Conservation (phyloP, 192 early-diverging fungal genomes). For the Chytriomyces confervae region DNA sequence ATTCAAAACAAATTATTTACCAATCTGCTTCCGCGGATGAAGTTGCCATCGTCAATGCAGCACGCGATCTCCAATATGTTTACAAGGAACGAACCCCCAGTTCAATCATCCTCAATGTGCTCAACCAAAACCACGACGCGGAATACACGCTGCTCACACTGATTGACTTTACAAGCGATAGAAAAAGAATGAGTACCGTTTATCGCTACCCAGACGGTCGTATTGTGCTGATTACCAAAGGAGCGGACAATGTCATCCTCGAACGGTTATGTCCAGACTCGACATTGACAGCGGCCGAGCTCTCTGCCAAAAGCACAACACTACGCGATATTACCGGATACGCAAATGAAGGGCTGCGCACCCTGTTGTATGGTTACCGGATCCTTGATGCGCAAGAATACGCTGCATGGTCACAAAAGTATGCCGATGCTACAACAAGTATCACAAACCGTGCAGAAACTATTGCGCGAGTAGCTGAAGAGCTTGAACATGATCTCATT, state of each 20-base stretch:
- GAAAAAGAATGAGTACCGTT: slow-evolving; percentile 50
- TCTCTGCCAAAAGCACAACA: slow-evolving; percentile 21
- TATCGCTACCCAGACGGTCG: slow-evolving; percentile 44
- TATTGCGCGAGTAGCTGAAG: slow-evolving; percentile 75
- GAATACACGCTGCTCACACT: slow-evolving; percentile 38
- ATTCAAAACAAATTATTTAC: slow-evolving; percentile 59
- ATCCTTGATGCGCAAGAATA: slow-evolving; percentile 76
- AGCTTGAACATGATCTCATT: slow-evolving; percentile 75
- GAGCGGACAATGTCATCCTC: slow-evolving; percentile 50
- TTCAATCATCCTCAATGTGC: slow-evolving; percentile 29
- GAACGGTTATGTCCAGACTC: slow-evolving; percentile 49
- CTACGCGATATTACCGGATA: slow-evolving; percentile 33
- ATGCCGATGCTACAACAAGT: slow-evolving; percentile 69
- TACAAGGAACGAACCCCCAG: slow-evolving; percentile 40
- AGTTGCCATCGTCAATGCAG: slow-evolving; percentile 79
- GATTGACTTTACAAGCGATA: slow-evolving; percentile 45
- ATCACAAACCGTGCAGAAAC: slow-evolving; percentile 78
- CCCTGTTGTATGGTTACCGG: slow-evolving; percentile 81
- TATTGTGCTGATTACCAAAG: slow-evolving; percentile 47
- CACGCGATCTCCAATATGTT: slow-evolving; percentile 72
- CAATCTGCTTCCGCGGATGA: slow-evolving; percentile 87
- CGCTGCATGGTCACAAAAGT: slow-evolving; percentile 67
- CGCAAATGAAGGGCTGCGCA: slow-evolving; percentile 69
- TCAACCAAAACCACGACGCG: slow-evolving; percentile 35
- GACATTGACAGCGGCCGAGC: background rate